Base-by-base conservation (phyloP, 768 basidiomycete species). In the Tephrocybe sp. region DNA sequence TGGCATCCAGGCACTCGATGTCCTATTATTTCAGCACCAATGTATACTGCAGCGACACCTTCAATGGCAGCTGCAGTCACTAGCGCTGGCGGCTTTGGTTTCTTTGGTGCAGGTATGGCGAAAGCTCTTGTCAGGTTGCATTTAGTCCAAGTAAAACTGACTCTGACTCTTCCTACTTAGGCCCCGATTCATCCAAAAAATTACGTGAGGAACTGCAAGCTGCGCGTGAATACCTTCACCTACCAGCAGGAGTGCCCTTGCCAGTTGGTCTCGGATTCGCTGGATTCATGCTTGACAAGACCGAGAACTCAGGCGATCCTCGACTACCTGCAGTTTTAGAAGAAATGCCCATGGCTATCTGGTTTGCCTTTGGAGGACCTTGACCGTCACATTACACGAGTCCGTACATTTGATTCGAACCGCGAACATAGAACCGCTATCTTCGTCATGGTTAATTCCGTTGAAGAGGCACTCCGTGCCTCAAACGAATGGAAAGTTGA, bases 361-460 rank as follows among this genome's bases (percentile, higher is more conserved):
- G 83, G 83, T 68, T 88, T 30, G 74, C 82, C 0, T 85, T 85
- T 56, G 83, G 84, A 4, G 26, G 65, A 79, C 56, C 60, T 82
- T 6, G 65, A 68, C 12, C 64, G 70, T 40, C 86, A 85, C 72
- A 70, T 84, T 40, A 53, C 68, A 9, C 69, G 73, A 48, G 69
- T 84, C 38, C 78, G 76, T 39, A 63, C 62, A n/a, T 63, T 65
- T 49, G 64, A 69, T 49, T 52, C 48, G 2, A 66, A 69, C 20
- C 71, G 79, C 38, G 56, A 62, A 4, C 68, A 71, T 39, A 71
- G 60, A 58, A 84, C 80, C 0, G 63, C 73, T 33, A 60, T 88
- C 30, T 82, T 83, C 47, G 69, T 80, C 2, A 76, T 75, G 35
- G 72, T 85, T 11, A 68, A 72, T 39, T 75, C 76, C 5, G 72